Evolutionary conservation across 2,329 filamentous ascomycete genomes (phyloP).

Genomic region (Bretziella fagacearum): DNA sequence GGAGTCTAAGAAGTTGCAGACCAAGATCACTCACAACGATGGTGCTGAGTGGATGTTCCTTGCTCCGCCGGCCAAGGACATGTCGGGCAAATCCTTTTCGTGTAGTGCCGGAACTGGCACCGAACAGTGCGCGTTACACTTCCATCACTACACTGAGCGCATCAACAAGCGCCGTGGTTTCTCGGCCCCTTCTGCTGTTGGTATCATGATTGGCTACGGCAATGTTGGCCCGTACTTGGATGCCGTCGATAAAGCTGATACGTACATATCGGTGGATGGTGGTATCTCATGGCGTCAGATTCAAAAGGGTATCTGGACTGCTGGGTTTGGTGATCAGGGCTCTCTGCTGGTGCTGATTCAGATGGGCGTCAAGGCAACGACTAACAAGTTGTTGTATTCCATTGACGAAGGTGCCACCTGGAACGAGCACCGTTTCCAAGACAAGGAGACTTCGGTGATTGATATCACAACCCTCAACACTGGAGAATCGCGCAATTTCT

Average conservation of each 20-base stretch:
- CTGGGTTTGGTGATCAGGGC: slow-evolving; percentile 92
- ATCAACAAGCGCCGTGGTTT: slow-evolving; percentile 67
- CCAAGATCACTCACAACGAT: slow-evolving; percentile 91
- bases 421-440: slow-evolving; percentile 56
- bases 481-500: slow-evolving; percentile 77
- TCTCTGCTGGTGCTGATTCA: slow-evolving; percentile 81
- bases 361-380: slow-evolving; percentile 48
- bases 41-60: slow-evolving; percentile 73
- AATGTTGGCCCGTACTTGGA: slow-evolving; percentile 65
- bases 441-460: slow-evolving; percentile 52
- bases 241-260: slow-evolving; percentile 56
- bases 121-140: slow-evolving; percentile 65
- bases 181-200: slow-evolving; percentile 73
- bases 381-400: slow-evolving; percentile 56
- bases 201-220: slow-evolving; percentile 77
- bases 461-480: slow-evolving; percentile 80
- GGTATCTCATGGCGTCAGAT: slow-evolving; percentile 74
- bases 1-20: slow-evolving; percentile 63
- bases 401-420: slow-evolving; percentile 68
- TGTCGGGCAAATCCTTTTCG: slow-evolving; percentile 51
- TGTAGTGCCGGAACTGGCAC: slow-evolving; percentile 45
- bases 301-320: slow-evolving; percentile 77
- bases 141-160: slow-evolving; percentile 92
- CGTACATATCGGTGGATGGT: slow-evolving; percentile 82
- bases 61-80: slow-evolving; percentile 51